These are phyloP conservation scores for Pterothamnion heteromorphum DNA, from an alignment of 31 red algal genomes.

Conservation along the genomic window DNA sequence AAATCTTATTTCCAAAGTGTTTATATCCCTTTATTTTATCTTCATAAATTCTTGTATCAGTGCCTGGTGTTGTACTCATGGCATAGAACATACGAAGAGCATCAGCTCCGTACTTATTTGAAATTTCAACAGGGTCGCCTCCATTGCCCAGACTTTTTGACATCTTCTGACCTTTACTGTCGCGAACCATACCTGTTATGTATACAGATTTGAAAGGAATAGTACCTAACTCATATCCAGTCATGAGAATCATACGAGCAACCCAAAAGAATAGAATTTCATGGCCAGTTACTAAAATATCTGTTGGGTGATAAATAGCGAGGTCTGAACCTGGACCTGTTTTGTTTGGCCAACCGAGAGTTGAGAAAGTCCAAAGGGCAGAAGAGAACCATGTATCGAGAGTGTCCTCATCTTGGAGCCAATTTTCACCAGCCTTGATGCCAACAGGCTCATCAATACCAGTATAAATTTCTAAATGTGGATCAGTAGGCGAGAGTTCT, in stretches of 20 bases:
- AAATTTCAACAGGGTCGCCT: conserved; percentile 87
- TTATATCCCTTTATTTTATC: conserved; percentile 81
- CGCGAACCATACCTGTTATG: conserved; percentile 90
- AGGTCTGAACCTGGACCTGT: conserved; percentile 51
- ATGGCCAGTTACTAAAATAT: conserved; percentile 93
- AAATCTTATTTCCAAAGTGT: conserved; percentile 99
- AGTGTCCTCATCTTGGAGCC: conserved; percentile 78
- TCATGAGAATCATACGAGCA: conserved; percentile 95
- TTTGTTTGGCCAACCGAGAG: conserved; percentile 93
- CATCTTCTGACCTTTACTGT: conserved; percentile 87
- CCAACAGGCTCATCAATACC: conserved; percentile 73
- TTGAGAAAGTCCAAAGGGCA: conserved; percentile 94
- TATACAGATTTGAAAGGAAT: conserved; percentile 85
- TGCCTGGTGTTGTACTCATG: conserved; percentile 80
- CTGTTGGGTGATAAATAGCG: conserved; percentile 66
- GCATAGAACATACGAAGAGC: conserved; percentile 79
- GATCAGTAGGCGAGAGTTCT: no score
- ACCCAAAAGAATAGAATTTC: conserved; percentile 99
- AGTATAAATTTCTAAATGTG: no score
- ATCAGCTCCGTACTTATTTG: conserved; percentile 81
- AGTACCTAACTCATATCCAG: conserved; percentile 67
- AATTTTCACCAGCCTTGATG: conserved; percentile 65
- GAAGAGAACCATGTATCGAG: conserved; percentile 99
- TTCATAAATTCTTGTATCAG: conserved; percentile 77
- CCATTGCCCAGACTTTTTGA: conserved; percentile 95